These are phyloP conservation scores for Xylaria sp. DNA, from an alignment of 2,329 filamentous ascomycete genomes.

Conservation along the genomic window DNA sequence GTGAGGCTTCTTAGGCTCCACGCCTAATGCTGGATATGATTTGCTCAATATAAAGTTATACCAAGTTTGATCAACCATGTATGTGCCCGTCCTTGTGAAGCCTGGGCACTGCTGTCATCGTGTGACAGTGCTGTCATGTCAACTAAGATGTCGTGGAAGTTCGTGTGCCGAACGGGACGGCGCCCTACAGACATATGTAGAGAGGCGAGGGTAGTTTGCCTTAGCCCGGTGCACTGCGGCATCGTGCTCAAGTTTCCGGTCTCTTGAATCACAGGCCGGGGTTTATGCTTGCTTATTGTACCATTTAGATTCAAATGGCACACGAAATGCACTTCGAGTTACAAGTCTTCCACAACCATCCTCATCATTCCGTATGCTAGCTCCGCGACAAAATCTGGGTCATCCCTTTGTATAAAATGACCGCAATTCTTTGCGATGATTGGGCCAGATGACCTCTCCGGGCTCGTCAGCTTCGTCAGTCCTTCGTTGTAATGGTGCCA, in stretches of 20 bases:
- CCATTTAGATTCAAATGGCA: background rate
- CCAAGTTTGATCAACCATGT: slow-evolving; percentile 18
- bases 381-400: slow-evolving; percentile 58
- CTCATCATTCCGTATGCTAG: slow-evolving; percentile 39
- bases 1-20: slow-evolving; percentile 1
- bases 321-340: background rate
- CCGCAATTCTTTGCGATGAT: slow-evolving; percentile 61
- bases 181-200: slow-evolving; percentile 12
- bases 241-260: background rate
- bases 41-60: background rate
- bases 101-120: background rate
- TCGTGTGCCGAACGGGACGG: slow-evolving; percentile 13
- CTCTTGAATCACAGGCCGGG: background rate
- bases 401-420: slow-evolving; percentile 67
- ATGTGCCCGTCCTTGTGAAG: slow-evolving; percentile 7
- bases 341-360: slow-evolving; percentile 22
- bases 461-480: slow-evolving; percentile 56
- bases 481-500: slow-evolving; percentile 67
- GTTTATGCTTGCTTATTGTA: background rate
- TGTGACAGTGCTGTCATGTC: slow-evolving; percentile 2
- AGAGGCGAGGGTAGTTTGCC: slow-evolving; percentile 1
- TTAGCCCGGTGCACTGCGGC: slow-evolving; percentile 1
- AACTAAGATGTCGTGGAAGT: background rate
- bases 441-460: slow-evolving; percentile 55
- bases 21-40: background rate